Percentiles rank a stretch among this genome's conserved stretches.
These are phyloP conservation scores for Lodderomyces oxycetoniae DNA, from an alignment of 1,139 yeast genomes.

Conservation along the genomic window DNA sequence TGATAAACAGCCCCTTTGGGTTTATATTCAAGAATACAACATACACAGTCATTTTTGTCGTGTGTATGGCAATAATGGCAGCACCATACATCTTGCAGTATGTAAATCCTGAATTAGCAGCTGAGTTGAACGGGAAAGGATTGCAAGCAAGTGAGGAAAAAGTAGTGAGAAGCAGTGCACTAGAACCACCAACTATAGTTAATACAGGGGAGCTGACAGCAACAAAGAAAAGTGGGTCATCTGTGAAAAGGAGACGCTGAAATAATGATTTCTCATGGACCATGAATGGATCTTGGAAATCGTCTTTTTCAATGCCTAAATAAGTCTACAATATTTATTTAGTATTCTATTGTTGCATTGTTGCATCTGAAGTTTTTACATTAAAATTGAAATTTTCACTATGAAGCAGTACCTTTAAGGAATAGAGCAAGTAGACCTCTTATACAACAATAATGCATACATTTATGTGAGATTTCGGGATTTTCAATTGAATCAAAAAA, in stretches of 20 bases:
- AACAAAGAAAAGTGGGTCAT: slow-evolving; percentile 5
- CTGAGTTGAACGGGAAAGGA: slow-evolving; percentile 26
- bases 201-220: neutral
- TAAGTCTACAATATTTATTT: too few relatives aligned
- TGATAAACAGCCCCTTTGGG: slow-evolving; percentile 42
- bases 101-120: slow-evolving; percentile 38
- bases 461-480: too few relatives aligned
- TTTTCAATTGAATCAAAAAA: too few relatives aligned
- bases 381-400: too few relatives aligned
- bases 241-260: slow-evolving; percentile 11
- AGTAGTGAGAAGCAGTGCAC: slow-evolving; percentile 7
- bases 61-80: slow-evolving; percentile 28
- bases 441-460: too few relatives aligned
- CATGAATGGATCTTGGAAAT: too few relatives aligned
- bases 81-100: slow-evolving; percentile 32
- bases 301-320: too few relatives aligned
- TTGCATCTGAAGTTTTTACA: too few relatives aligned
- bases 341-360: too few relatives aligned
- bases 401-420: too few relatives aligned
- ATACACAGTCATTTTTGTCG: slow-evolving; percentile 33
- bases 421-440: too few relatives aligned
- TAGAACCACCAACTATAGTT: slow-evolving; percentile 10
- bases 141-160: slow-evolving; percentile 15
- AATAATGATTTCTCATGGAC: too few relatives aligned
- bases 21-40: slow-evolving; percentile 34